These are phyloP conservation scores for Apiospora saccharicola DNA, from an alignment of 2,329 filamentous ascomycete genomes.

Conservation along the genomic window DNA sequence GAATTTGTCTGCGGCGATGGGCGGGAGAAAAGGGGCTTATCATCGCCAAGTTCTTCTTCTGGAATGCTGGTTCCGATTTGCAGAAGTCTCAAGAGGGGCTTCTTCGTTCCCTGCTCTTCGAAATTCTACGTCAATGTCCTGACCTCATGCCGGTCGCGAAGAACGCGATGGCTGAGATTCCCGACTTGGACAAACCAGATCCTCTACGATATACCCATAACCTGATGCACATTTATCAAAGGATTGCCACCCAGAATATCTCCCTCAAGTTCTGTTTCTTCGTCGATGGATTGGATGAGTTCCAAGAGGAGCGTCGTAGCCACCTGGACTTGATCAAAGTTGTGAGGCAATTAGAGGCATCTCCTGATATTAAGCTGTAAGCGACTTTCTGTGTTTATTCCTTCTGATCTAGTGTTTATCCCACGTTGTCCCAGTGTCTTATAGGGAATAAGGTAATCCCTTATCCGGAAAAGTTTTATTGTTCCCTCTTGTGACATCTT, in stretches of 20 bases:
- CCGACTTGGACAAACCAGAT: not conserved
- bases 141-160: slow-evolving; percentile 17
- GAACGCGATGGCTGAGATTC: not conserved
- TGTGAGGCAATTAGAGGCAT: not conserved
- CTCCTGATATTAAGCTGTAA: not conserved
- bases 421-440: no score
- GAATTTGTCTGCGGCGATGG: not conserved
- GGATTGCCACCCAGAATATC: not conserved
- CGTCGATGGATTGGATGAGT: slow-evolving; percentile 27
- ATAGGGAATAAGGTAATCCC: no score
- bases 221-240: not conserved
- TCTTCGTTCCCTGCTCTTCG: slow-evolving; percentile 22
- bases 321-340: not conserved
- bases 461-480: no score
- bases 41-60: slow-evolving; percentile 27
- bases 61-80: slow-evolving; percentile 22
- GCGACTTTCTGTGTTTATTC: no score
- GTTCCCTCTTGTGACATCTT: no score
- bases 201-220: not conserved
- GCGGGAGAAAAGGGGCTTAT: slow-evolving; percentile 24
- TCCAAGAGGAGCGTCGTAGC: not conserved
- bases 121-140: slow-evolving; percentile 22
- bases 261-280: slow-evolving; percentile 23
- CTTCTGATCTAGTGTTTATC: no score
- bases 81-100: slow-evolving; percentile 29